These are phyloP conservation scores for Magnolia sinica DNA, from an alignment of 164 flowering plant genomes.

Conservation along the genomic window DNA sequence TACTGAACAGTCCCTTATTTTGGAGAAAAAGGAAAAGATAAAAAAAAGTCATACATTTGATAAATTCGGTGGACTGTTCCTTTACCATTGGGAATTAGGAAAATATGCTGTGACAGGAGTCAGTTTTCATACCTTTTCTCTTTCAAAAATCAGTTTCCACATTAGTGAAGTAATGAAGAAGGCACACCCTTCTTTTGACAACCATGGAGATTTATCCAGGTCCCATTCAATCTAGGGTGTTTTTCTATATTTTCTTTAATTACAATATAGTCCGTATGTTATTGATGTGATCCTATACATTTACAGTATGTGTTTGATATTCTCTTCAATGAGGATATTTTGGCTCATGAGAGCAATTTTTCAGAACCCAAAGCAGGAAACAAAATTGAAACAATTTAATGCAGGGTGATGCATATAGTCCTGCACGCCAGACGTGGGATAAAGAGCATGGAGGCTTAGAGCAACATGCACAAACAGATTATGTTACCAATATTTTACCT, in stretches of 20 bases:
- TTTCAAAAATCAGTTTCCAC: too few species aligned
- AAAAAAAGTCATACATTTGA: not conserved
- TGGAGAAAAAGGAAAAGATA: not conserved
- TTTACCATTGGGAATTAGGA: not conserved
- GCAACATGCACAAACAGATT: constrained; percentile 4
- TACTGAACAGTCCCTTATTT: not conserved
- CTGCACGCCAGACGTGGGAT: not conserved
- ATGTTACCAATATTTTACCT: constrained; percentile 7
- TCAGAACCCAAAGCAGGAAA: constrained; percentile 3
- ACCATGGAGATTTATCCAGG: too few species aligned
- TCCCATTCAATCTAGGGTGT: not conserved
- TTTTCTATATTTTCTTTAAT: not conserved
- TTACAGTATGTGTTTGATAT: not conserved
- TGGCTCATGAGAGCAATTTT: constrained; percentile 2
- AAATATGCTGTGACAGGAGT: not conserved
- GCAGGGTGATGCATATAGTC: constrained; percentile 19
- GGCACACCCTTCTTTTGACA: too few species aligned
- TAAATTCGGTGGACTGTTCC: not conserved
- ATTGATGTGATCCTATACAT: not conserved
- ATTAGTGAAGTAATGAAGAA: not conserved
- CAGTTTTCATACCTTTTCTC: not conserved
- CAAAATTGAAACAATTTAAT: constrained; percentile 13
- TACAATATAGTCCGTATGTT: not conserved
- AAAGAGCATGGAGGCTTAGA: constrained; percentile 7
- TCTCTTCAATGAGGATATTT: not conserved